A percentile compares a stretch with the other conserved stretches of the same genome.
Evolutionary conservation across 306 rosid genomes (phyloP).

Genomic region (Medicago lupulina): DNA sequence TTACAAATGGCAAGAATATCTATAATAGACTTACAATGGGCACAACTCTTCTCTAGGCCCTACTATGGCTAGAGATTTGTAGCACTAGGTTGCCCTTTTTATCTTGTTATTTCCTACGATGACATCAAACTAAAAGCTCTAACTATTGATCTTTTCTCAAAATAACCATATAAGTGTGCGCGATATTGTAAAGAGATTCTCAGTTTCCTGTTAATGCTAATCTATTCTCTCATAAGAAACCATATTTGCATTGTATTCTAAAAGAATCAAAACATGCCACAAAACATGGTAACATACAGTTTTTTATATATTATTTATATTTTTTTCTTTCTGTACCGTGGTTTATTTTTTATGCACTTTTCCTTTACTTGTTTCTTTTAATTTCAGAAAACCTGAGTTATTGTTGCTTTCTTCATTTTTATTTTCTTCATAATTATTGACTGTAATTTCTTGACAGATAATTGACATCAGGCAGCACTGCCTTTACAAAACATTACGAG

Average conservation of each 20-base stretch:
- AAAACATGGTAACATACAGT: conserved; percentile 22
- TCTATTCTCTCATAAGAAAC: conserved; percentile 26
- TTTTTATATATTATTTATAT: conserved; percentile 24
- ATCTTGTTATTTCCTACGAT: conserved; percentile 18
- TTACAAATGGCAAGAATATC: neutral
- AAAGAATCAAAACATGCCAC: conserved; percentile 31
- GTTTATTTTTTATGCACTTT: conserved; percentile 20
- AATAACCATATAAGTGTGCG: conserved; percentile 14
- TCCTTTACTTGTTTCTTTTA: conserved; percentile 12
- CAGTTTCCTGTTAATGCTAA: conserved; percentile 10
- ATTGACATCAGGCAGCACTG: conserved; percentile 81
- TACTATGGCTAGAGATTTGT: neutral
- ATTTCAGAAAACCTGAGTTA: conserved; percentile 24
- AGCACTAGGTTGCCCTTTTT: neutral
- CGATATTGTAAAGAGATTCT: conserved; percentile 13
- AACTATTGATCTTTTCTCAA: conserved; percentile 1
- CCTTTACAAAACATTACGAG: conserved; percentile 83
- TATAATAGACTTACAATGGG: neutral
- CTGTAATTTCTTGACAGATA: conserved; percentile 67
- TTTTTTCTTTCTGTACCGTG: neutral
- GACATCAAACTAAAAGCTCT: conserved; percentile 11
- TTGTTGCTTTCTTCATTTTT: conserved; percentile 20
- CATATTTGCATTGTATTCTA: conserved; percentile 33
- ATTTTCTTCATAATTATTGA: conserved; percentile 39
- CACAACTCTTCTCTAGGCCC: neutral